Base-by-base conservation (phyloP, 805 yeast genomes). In the Saccharomyces mikatae region DNA sequence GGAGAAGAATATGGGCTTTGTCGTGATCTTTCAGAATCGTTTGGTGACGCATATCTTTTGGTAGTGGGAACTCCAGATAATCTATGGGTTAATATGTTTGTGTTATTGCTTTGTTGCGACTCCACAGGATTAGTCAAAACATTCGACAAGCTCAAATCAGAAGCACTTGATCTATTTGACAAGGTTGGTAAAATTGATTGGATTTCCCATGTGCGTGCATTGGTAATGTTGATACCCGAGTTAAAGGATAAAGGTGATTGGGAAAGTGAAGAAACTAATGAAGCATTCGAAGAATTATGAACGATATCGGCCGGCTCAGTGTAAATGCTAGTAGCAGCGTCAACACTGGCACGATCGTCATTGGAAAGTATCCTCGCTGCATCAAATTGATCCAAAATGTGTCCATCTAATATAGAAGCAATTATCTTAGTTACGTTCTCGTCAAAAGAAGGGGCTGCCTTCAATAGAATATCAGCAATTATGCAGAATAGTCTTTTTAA, bases 401-500 rank as follows among this genome's bases (percentile, higher is more conserved):
- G 29, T 14, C 63, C 61, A 49, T 56, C 56, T 10, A 66, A 54
- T 22, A 66, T 56, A 1, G 57, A 57, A 24, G 59, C 58, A 4
- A 66, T 57, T 13, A 59, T 54, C 2, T 57, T 52, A 11, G 63
- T 57, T 4, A 60, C 62, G 17, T 56, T 55, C 8, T 52, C 59
- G 26, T 58, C 60, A 47, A 66, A 59, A 48, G 57, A 58, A 5
- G 58, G 58, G 9, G 55, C 52, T 4, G 62, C 58, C n/a, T 55
- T 54, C n/a, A 66, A 50, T n/a, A 63, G 47, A 3, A 58, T 55
- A 47, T 58, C 59, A 2, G 69, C 56, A 51, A 60, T 52, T 5
- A 52, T 44, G 21, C 49, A 55, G 17, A 62, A 59, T 8, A 64
- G 52, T 8, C 56, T 54, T 56, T 67, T 68, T 49, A 74, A 59